Percentiles rank a stretch among this genome's conserved stretches.
Evolutionary conservation across 2,329 filamentous ascomycete genomes (phyloP).

Genomic region (Talaromyces sp.): DNA sequence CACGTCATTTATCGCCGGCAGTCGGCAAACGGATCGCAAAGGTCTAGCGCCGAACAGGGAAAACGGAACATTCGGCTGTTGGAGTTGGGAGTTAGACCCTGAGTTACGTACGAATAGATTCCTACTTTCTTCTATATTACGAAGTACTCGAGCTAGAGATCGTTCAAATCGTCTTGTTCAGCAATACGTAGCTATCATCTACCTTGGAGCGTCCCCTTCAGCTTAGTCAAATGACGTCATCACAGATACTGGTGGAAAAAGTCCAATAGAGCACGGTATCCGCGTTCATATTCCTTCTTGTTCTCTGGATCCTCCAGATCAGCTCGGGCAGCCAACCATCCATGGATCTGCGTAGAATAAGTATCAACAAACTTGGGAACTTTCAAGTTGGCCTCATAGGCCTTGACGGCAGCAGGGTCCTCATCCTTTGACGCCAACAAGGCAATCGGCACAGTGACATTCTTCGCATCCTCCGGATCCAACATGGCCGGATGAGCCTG

Average conservation of each 20-base stretch:
- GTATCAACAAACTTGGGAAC: constrained; percentile 44
- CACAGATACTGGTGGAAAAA: constrained; percentile 43
- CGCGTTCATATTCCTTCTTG: constrained; percentile 44
- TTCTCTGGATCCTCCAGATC: constrained; percentile 40
- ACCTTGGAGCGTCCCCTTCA: no score
- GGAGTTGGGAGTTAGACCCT: neutral
- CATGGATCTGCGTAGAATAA: constrained; percentile 44
- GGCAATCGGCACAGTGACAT: constrained; percentile 55
- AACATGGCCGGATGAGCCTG: constrained; percentile 61
- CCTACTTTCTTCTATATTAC: neutral
- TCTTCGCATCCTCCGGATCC: constrained; percentile 55
- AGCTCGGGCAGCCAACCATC: constrained; percentile 47
- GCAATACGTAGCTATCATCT: neutral
- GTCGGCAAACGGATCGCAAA: neutral
- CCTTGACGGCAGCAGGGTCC: constrained; percentile 46
- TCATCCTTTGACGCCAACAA: constrained; percentile 59
- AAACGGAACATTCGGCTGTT: neutral
- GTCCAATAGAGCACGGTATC: constrained; percentile 40
- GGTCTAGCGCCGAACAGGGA: neutral
- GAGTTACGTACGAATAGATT: neutral
- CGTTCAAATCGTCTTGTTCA: no score
- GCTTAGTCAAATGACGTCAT: neutral
- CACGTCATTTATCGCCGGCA: constrained; percentile 1
- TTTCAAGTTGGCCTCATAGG: constrained; percentile 39
- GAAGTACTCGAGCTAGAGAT: neutral